phyloP scores from a whole-genome alignment of 345 rosid genomes.

The Jatropha curcas region DNA sequence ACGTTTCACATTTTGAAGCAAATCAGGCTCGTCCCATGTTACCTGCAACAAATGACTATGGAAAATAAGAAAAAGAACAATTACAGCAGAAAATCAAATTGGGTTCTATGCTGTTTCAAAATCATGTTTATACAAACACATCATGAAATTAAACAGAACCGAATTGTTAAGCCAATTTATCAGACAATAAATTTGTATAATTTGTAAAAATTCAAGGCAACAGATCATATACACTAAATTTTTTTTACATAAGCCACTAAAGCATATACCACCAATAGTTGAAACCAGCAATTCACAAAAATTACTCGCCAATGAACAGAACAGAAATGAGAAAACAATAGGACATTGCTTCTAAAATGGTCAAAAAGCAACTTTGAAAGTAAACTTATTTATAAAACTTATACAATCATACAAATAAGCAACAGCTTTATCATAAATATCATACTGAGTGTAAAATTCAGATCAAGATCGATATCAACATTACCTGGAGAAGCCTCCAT shows the following conservation, averaged over 20 bases:
- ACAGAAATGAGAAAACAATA: background rate
- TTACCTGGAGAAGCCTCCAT: slow-evolving; percentile 95
- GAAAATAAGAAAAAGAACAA: slow-evolving; percentile 1
- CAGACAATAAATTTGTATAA: too few relatives aligned
- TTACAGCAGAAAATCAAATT: background rate
- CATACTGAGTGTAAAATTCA: background rate
- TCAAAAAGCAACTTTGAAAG: background rate
- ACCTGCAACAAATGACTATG: slow-evolving; percentile 44
- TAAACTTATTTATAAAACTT: background rate
- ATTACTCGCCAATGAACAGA: background rate
- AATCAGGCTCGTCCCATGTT: slow-evolving; percentile 95
- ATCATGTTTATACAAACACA: background rate
- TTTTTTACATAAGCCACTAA: too few relatives aligned
- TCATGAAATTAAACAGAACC: too few relatives aligned
- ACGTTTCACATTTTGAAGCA: slow-evolving; percentile 92
- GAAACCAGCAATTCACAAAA: background rate
- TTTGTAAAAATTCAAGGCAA: too few relatives aligned
- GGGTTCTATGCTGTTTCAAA: background rate
- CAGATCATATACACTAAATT: too few relatives aligned
- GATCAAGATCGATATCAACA: background rate
- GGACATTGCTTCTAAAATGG: background rate
- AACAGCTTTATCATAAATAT: background rate
- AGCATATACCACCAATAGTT: too few relatives aligned
- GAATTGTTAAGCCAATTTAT: too few relatives aligned
- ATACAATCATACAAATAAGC: background rate